Base-by-base conservation (phyloP, 2,329 filamentous ascomycete species). In the Phoma sp. region DNA sequence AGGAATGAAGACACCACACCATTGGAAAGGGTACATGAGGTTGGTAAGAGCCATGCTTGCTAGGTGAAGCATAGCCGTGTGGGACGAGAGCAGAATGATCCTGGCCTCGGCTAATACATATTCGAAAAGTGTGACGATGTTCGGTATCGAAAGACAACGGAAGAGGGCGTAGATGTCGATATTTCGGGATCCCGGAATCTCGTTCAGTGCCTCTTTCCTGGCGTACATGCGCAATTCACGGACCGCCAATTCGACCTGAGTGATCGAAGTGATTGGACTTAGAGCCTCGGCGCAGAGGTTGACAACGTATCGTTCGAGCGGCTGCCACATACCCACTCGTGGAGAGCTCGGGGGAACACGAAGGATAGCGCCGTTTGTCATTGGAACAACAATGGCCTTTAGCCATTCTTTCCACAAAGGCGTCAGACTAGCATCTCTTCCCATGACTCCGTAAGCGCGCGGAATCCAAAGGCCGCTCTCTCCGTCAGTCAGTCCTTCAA, bases 321-420 rank as follows among this genome's bases (percentile, higher is more conserved):
- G 95, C 73, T 97, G 93, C 95, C 95, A 99, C 70, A 92, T 86
- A 39, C 95, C 95, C 60, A 96, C 87, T 67, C 87, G 90, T 10
- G 95, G 93, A 4, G 93, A 98, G 75, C 89, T 96, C 8, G 91
- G 82, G 6, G 95, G 91, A 7, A 99, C 87, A 52, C 93, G 85
- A 62, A 95, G 78, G 27, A 99, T 82, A 11, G 83, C 86, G 18
- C 93, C 91, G 70, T 96, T 92, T 1, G 88, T 92, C 95, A 98
- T 99, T 25, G 95, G 95, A 22, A 96, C 91, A n/a, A 95, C 82
- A 8, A 98, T 84, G 6, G 93, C 93, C 75, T 91, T 89, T 42
- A 99, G 83, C 95, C 95, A 99, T 73, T 99, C 95, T 75, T 98
- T 98, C 93, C 93, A 99, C 77, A 99, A 98, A 29, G 87, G 86